Conservation (phyloP, 1,284 basidiomycete species). For the Pyrrhoderma noxium region DNA sequence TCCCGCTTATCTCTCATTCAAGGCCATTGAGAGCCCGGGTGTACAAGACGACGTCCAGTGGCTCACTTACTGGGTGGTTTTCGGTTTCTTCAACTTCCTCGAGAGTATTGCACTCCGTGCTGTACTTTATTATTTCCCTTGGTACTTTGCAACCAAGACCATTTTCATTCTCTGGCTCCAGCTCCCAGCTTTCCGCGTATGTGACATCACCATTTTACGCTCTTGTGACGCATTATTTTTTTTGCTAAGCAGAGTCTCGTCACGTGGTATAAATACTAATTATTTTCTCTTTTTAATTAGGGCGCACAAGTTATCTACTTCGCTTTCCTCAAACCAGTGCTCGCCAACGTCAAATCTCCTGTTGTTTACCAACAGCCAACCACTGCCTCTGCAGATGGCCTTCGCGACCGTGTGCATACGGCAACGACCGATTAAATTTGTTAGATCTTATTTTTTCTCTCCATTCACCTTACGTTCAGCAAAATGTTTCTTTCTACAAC, state of each 20-base stretch:
- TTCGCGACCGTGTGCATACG: slow-evolving; percentile 39
- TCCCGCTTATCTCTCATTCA: slow-evolving; percentile 81
- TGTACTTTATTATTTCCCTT: slow-evolving; percentile 78
- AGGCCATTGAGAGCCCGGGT: slow-evolving; percentile 70
- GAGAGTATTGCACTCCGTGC: slow-evolving; percentile 70
- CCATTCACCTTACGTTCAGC: too few species aligned
- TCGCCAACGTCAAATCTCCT: slow-evolving; percentile 41
- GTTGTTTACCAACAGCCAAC: slow-evolving; percentile 26
- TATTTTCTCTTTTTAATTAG: slow-evolving; percentile 29
- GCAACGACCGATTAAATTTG: slow-evolving; percentile 28
- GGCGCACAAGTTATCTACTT: slow-evolving; percentile 70
- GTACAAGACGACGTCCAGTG: slow-evolving; percentile 78
- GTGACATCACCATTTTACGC: slow-evolving; percentile 27
- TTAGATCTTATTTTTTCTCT: too few species aligned
- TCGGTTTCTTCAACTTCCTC: slow-evolving; percentile 80
- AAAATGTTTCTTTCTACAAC: too few species aligned
- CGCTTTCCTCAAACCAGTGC: slow-evolving; percentile 61
- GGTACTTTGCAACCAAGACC: slow-evolving; percentile 90
- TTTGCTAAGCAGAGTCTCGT: slow-evolving; percentile 20
- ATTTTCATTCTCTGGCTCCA: slow-evolving; percentile 84
- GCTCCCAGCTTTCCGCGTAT: slow-evolving; percentile 70
- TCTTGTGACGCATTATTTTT: slow-evolving; percentile 23
- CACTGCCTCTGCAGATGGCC: slow-evolving; percentile 23
- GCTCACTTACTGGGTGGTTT: slow-evolving; percentile 86
- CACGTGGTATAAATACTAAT: neutral